Base-by-base conservation (phyloP, 352 stramenopile genomes). In the Pythium scleroteichum region DNA sequence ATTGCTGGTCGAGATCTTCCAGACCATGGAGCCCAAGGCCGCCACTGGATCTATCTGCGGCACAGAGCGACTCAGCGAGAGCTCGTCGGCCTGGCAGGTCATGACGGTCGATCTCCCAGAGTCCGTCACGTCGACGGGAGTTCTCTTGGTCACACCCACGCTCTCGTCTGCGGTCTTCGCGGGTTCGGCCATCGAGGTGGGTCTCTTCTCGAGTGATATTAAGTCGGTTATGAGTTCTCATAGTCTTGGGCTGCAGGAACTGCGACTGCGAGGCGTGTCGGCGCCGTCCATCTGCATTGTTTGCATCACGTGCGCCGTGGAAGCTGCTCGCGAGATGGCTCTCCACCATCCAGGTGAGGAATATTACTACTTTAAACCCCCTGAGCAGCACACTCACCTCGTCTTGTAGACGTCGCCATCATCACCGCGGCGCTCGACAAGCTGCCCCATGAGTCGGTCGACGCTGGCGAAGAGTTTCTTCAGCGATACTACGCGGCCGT, bases 1-100 rank as follows among this genome's bases (percentile, higher is more conserved):
- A 4, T 4, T 59, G 10, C 54, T 68, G 53, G 35, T 62, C 12
- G 27, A 42, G 16, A 47, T 63, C 23, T 68, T 68, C 41, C 49
- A 53, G 8, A 35, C 62, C 5, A 62, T 68, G 61, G 61, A 68
- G 19, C 61, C 61, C 27, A 47, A 57, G 16, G 48, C 54, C 16
- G 13, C 12, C 0, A 68, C 38, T 0, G 61, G 60, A 33, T 52
- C 44, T 41, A 45, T 64, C 19, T 23, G 27, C 8, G 14, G 48
- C 1, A 13, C 49, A 8, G 49, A 65, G n/a, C n/a, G 46, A n/a
- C 39, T 47, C 16, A 14, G 22, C 0, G 58, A 58, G n/a, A 33
- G 5, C 3, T 10, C 24, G 17, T 29, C 12, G 19, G 16, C 27
- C 29, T 65, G 58, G 58, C 58, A 65, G 20, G 48, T 65, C 19